phyloP scores from a whole-genome alignment of 129 eudicot species.

The Arctium minus region DNA sequence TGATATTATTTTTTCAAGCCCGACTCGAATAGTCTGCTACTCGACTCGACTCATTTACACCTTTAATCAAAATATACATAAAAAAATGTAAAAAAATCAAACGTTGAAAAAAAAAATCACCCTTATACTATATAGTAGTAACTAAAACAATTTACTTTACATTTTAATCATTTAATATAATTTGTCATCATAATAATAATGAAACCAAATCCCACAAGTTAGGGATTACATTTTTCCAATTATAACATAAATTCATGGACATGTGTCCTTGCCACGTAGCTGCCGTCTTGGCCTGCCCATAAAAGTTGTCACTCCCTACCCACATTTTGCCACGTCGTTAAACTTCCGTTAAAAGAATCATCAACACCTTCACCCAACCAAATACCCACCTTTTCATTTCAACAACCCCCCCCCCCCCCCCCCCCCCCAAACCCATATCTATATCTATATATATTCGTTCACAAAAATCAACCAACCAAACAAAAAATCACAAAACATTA shows the following conservation, averaged over 20 bases:
- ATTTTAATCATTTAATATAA: neutral
- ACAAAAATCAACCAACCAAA: neutral
- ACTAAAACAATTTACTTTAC: neutral
- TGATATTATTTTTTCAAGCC: too few species aligned
- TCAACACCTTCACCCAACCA: conserved; percentile 59
- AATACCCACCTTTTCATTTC: conserved; percentile 21
- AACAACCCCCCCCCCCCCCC: conserved; percentile 16
- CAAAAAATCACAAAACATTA: conserved; percentile 3
- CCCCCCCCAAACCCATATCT: neutral
- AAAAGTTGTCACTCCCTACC: conserved; percentile 26
- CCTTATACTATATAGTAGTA: neutral
- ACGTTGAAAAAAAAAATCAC: neutral
- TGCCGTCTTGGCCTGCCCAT: conserved; percentile 40
- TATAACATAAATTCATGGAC: conserved; percentile 11
- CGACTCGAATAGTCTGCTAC: too few species aligned
- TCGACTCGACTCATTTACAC: too few species aligned
- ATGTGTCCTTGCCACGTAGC: conserved; percentile 38
- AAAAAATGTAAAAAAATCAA: too few species aligned
- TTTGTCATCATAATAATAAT: neutral
- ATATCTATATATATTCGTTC: conserved; percentile 7
- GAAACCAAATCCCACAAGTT: conserved; percentile 22
- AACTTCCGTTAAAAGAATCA: conserved; percentile 37
- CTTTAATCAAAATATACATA: too few species aligned
- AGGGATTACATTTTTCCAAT: conserved; percentile 7
- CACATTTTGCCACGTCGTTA: conserved; percentile 47